A percentile compares a stretch with the other conserved stretches of the same genome.
These are phyloP conservation scores for Agrocybe chaxingu DNA, from an alignment of 768 basidiomycete genomes.

Conservation along the genomic window DNA sequence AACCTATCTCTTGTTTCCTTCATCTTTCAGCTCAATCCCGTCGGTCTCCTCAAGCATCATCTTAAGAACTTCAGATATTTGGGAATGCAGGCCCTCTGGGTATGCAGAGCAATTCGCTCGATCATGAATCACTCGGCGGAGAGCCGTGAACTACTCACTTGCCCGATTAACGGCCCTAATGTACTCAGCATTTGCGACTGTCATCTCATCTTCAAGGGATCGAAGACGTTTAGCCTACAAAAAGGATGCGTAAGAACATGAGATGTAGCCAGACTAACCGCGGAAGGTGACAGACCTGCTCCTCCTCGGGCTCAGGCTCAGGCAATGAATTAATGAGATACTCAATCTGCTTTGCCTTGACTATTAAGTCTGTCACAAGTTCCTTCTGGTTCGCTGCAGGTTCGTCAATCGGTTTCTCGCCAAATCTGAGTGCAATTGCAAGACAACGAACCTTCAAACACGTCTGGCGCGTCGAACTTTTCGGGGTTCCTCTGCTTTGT, in stretches of 20 bases:
- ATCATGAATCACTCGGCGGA: neutral
- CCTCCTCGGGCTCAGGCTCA: constrained; percentile 73
- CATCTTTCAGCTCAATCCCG: neutral
- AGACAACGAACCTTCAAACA: constrained; percentile 61
- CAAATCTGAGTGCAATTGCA: neutral
- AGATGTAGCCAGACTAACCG: neutral
- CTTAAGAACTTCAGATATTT: constrained; percentile 56
- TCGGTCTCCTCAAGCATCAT: constrained; percentile 57
- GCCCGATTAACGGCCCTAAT: constrained; percentile 67
- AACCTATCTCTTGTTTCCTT: too few relatives aligned
- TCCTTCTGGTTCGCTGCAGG: constrained; percentile 75
- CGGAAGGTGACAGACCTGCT: constrained; percentile 46
- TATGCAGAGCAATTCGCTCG: neutral
- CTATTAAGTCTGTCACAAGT: constrained; percentile 76
- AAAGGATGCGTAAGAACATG: neutral
- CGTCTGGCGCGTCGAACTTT: constrained; percentile 67
- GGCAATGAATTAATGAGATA: constrained; percentile 79
- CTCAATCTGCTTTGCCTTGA: constrained; percentile 88
- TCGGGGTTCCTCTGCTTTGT: constrained; percentile 75
- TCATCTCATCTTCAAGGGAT: constrained; percentile 68
- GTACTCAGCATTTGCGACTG: constrained; percentile 73
- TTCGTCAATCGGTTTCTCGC: neutral
- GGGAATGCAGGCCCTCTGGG: constrained; percentile 56
- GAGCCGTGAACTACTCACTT: constrained; percentile 45
- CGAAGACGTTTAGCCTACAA: constrained; percentile 63